A percentile compares a stretch with the other conserved stretches of the same genome.
These are phyloP conservation scores for Apiospora phragmitis DNA, from an alignment of 2,329 filamentous ascomycete genomes.

Conservation along the genomic window DNA sequence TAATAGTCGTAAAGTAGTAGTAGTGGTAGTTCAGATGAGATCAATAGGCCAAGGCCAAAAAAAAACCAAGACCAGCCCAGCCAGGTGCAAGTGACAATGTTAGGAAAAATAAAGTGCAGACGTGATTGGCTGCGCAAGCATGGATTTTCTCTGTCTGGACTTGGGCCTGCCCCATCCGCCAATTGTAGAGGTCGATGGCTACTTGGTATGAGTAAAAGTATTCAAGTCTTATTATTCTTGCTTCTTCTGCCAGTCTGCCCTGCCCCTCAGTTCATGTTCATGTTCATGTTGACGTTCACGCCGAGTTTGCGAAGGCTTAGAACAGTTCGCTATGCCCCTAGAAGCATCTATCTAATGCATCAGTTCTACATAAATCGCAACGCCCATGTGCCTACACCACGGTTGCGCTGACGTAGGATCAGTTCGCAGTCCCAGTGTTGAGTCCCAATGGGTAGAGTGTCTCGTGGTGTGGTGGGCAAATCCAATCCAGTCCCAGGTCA, in stretches of 20 bases:
- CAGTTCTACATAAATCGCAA: not conserved
- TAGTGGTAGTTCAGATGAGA: not conserved
- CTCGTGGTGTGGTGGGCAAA: not conserved
- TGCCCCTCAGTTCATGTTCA: not conserved
- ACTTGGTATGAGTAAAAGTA: not conserved
- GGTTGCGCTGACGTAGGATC: not conserved
- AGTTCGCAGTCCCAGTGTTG: not conserved
- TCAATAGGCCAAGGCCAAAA: not conserved
- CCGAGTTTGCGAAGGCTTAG: not conserved
- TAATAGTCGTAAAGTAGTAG: not conserved
- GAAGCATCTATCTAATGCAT: not conserved
- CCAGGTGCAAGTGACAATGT: conserved; percentile 2
- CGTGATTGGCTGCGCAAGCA: conserved; percentile 5
- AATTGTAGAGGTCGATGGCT: not conserved
- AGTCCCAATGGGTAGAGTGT: not conserved
- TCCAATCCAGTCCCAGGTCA: too few species aligned
- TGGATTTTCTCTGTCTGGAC: not conserved
- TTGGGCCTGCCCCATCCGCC: not conserved
- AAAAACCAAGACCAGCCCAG: not conserved
- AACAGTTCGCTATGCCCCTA: not conserved
- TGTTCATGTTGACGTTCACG: too few species aligned
- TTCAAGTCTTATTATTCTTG: not conserved
- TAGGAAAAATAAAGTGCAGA: not conserved
- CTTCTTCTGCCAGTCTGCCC: not conserved
- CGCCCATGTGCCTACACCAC: not conserved